Evolutionary conservation across 2,329 filamentous ascomycete species (phyloP), one percentile per base, ranked within the genome.

Genomic region (Aspergillus pseudoterreus): DNA sequence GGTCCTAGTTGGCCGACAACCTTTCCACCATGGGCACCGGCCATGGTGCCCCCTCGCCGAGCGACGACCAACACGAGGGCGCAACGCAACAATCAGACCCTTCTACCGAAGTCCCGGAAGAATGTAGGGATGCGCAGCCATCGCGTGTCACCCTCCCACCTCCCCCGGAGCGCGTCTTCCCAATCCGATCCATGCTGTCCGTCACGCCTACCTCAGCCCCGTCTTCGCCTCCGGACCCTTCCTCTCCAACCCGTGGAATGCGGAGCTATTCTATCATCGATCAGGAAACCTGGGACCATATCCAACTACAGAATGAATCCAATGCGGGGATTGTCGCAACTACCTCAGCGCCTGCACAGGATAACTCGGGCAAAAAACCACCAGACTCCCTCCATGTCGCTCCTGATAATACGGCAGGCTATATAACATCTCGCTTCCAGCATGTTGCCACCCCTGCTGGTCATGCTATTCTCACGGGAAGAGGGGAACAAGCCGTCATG

Each of bases 391-490:
- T 30, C 6, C 6, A 30, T 30, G 27, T 8, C 6, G 8, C 27
- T 10, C 27, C 27, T 9, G 27, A 30, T 8, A 30, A 11, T 30
- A 30, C 71, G 1, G 68, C 68, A n/a, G 66, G 64, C 2, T 73
- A 88, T 22, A 65, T 91, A 2, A 89, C 88, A 1, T 78, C 84
- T 21, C 85, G 90, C 2, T 95, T 95, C 71, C 87, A 85, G 59
- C 89, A 96, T 64, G 77, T 88, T 4, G 75, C 86, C 22, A 91
- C 88, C 0, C 83, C 88, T 2, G 87, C 84, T 14, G 90, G 90
- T 0, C 90, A 96, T 71, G 84, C 87, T 22, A 82, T 95, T 27
- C 88, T 95, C 49, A 94, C 89, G 1, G 90, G 90, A 5, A 80
- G 87, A 50, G 84, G 90, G 48, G 86, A 84, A 2, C 80, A 83